Base-by-base conservation (phyloP, 495 filamentous ascomycete species). In the Darksidea phi region DNA sequence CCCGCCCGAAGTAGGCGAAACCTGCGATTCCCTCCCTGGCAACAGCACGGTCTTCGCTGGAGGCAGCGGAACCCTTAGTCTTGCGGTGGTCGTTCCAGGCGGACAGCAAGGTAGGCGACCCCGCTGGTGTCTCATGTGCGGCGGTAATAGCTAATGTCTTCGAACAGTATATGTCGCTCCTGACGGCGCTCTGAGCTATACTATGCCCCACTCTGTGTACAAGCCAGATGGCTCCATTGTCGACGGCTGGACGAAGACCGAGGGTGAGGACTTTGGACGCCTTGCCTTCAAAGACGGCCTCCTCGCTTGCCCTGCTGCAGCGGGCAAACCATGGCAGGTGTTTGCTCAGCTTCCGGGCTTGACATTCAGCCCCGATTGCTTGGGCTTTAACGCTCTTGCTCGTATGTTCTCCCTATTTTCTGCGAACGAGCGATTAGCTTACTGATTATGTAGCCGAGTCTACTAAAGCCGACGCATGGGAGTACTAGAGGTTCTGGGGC, bases 101-200 rank as follows among this genome's bases (percentile, higher is more conserved):
- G 86, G 87, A 21, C 85, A 89, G 66, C 73, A 74, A 21, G 56
- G 63, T 66, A 48, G 10, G 63, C 47, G 37, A 12, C 24, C 1
- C 20, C 11, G 36, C n/a, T 18, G 23, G 24, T 6, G n/a, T 21
- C 23, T 10, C 15, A 25, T 17, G 3, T 10, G 24, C 10, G 8
- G 24, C 13, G 6, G 20, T 4, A 21, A 20, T 2, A 54, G n/a
- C 54, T 49, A 13, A 45, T 49, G 7, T 47, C n/a, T 21, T 23
- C 42, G 21, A 59, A 41, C 17, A 57, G 78, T 84, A 72, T 90
- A 87, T 71, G 75, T 89, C 34, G 71, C 66, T 17, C 73, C 79
- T 4, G 68, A 74, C 24, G 86, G 86, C 49, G 75, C 79, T 25
- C 71, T 90, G 34, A 73, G 70, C 53, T 88, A 82, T 77, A 86